Base-by-base conservation (phyloP, 2,329 filamentous ascomycete genomes). In the Ceratocystiopsis sp. region DNA sequence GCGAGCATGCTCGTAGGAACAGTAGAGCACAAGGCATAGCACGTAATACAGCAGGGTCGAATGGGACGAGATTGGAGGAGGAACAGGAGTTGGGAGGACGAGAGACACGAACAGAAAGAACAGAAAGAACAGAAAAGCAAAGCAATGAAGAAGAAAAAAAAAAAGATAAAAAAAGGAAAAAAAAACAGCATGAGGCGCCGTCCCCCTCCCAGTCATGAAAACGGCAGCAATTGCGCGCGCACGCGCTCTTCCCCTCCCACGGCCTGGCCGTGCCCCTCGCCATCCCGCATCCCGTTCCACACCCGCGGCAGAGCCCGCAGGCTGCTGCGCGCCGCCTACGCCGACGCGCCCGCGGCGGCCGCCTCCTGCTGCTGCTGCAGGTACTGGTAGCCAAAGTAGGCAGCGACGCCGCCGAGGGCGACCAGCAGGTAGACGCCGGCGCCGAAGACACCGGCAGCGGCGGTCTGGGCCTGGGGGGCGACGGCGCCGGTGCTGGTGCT, bases 311-410 rank as follows among this genome's bases (percentile, higher is more conserved):
- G 10, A 29, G 9, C 25, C 25, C 16, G 35, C 16, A 15, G 17
- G 18, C 5, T n/a, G n/a, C 15, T 38, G n/a, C 17, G 16, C 34
- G 12, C 8, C 15, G 25, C 25, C 17, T 41, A 46, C 13, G 45
- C 25, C 6, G 25, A 21, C 19, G 19, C n/a, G n/a, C n/a, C 25
- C 7, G 25, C 40, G 36, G 40, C 33, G 34, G 35, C 14, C 38
- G 47, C 42, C 48, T 57, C 50, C 48, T 58, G 54, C 49, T 59
- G 56, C 59, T 69, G 65, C 68, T 89, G 78, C 54, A 93, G 61
- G 69, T 91, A 93, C 64, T 87, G 80, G 71, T 89, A 95, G 55
- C 73, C 83, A 54, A 73, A 73, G 66, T 84, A 96, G 50, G 84
- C 85, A 49, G 76, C 61, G 40, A 76, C 69, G 52, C 80, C 87